A percentile compares a stretch with the other conserved stretches of the same genome.
phyloP scores from a whole-genome alignment of 2,329 filamentous ascomycete genomes.

The Colletotrichum zoysiae region DNA sequence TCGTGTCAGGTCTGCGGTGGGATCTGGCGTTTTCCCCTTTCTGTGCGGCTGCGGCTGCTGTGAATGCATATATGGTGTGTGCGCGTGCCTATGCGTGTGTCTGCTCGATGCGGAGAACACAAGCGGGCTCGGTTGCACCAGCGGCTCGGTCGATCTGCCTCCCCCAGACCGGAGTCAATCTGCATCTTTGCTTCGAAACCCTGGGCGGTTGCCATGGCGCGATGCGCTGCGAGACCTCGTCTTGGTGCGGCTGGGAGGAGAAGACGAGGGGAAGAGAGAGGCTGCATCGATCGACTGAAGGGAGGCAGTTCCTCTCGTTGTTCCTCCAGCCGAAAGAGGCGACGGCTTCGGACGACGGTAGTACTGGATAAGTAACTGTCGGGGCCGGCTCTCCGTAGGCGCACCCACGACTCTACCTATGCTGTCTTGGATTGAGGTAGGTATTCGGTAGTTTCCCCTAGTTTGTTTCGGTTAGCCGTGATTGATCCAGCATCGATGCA shows the following conservation, averaged over 20 bases:
- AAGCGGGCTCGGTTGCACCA: slow-evolving; percentile 8
- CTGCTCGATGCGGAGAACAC: slow-evolving; percentile 15
- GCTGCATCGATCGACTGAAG: neutral
- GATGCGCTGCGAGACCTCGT: neutral
- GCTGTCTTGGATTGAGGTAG: neutral
- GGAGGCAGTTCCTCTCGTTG: neutral
- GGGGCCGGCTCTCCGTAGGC: neutral
- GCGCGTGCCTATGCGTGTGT: neutral
- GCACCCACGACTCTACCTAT: neutral
- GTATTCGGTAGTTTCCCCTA: neutral
- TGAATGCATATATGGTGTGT: neutral
- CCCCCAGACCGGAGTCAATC: slow-evolving; percentile 16
- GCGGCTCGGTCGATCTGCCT: slow-evolving; percentile 26
- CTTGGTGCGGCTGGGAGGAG: slow-evolving; percentile 6
- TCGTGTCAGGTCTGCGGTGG: slow-evolving; percentile 36
- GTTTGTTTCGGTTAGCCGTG: neutral
- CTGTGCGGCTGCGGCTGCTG: slow-evolving; percentile 8
- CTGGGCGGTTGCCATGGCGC: neutral
- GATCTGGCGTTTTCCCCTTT: slow-evolving; percentile 17
- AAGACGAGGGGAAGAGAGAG: neutral
- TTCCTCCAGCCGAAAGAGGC: slow-evolving; percentile 1
- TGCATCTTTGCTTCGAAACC: neutral
- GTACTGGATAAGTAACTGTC: too few relatives aligned
- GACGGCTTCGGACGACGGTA: slow-evolving; percentile 10
- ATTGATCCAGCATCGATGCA: slow-evolving; percentile 9